Evolutionary conservation across 495 filamentous ascomycete genomes (phyloP), one percentile per base, ranked within the genome.

Genomic region (Aspergillus cavernicola): DNA sequence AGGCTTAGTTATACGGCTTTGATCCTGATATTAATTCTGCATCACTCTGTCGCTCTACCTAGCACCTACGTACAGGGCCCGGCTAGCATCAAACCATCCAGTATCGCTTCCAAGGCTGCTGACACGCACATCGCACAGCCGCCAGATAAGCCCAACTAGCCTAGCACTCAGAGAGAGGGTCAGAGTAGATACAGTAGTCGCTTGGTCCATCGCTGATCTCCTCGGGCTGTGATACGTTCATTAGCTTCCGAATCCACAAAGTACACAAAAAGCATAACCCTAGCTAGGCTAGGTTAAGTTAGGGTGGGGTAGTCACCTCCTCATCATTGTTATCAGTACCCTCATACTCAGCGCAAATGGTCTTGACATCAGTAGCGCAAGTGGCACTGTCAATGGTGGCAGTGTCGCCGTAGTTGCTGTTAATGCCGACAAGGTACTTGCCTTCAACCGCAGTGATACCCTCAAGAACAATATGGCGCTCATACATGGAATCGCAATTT

Each of bases 381-480:
- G 49, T 54, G 18, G 41, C 40, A 13, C 43, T 50, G 7, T 46
- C 51, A 16, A 64, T 54, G 7, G 22, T 53, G 2, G 58, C 47
- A 12, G 47, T 50, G 47, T 64, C 61, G 19, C 61, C 61, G 24
- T 51, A 64, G 53, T 64, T 64, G 39, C 46, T 46, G 53, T 64
- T 64, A 46, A 61, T 56, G 33, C 61, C 61, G 8, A 57, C 50
- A 11, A 64, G 37, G 12, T 37, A 29, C 20, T 49, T 45, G 6
- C 74, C 74, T 23, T 66, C 56, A 49, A 72, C 63, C 16, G 79
- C 80, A 24, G 64, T 73, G 51, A 82, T 71, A 50, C 77, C 76
- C 44, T 69, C 64, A 42, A 85, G 67, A 6, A 72, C 70, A 18
- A 80, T 75, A 42, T 72, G 56, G 20, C 81, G 75, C 52, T 73